Conservation (phyloP, 2,329 filamentous ascomycete genomes). For the Alternaria gaisen region DNA sequence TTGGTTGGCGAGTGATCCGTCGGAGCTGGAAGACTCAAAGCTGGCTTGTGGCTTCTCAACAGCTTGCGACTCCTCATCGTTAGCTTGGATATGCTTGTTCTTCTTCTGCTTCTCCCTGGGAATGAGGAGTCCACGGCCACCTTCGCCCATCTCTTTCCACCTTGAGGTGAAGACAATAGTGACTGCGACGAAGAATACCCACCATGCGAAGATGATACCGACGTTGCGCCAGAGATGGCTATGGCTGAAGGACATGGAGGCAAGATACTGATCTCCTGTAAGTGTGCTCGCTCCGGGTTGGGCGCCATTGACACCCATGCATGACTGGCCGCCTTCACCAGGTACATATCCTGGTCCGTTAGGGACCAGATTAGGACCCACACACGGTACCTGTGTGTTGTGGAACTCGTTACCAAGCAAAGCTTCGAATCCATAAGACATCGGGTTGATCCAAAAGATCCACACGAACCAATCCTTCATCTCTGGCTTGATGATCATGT, state of each 20-base stretch:
- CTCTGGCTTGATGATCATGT: conserved; percentile 61
- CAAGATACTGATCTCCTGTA: conserved; percentile 66
- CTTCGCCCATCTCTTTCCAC: conserved; percentile 64
- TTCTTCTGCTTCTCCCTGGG: conserved; percentile 56
- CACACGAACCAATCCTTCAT: conserved; percentile 83
- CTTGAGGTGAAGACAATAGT: conserved; percentile 65
- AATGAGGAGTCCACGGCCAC: conserved; percentile 65
- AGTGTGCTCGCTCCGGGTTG: conserved; percentile 58
- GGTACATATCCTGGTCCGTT: conserved; percentile 56
- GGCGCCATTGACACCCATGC: conserved; percentile 67
- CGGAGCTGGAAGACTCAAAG: neutral
- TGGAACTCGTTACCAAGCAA: conserved; percentile 82
- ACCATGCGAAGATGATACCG: conserved; percentile 55
- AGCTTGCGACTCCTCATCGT: conserved; percentile 61
- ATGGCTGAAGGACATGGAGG: conserved; percentile 54
- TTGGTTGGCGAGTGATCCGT: conserved; percentile 40
- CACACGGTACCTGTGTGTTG: conserved; percentile 64
- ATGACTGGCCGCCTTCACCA: conserved; percentile 56
- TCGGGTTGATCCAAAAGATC: conserved; percentile 81
- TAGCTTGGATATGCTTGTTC: conserved; percentile 20
- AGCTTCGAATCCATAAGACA: conserved; percentile 79
- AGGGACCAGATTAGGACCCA: conserved; percentile 60
- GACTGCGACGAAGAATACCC: conserved; percentile 56
- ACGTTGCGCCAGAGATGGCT: conserved; percentile 50
- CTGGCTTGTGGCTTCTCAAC: conserved; percentile 17